Percentiles rank a stretch among this genome's conserved stretches.
phyloP scores from a whole-genome alignment of 1,139 yeast genomes.

The Blastobotrys arbuscula region DNA sequence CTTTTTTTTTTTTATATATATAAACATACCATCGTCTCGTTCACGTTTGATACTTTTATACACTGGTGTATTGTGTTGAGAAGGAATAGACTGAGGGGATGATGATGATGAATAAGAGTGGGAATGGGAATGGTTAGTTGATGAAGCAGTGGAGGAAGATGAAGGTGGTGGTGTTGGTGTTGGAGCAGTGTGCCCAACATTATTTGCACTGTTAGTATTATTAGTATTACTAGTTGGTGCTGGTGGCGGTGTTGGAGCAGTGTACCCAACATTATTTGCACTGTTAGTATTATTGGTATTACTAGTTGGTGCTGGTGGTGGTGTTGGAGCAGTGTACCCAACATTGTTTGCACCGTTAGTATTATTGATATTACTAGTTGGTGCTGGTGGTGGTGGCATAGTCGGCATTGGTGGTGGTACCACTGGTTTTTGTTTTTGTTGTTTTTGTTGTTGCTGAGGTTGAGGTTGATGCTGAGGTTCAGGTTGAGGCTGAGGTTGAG shows the following conservation, averaged over 20 bases:
- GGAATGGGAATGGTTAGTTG: neutral
- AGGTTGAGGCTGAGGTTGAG: conserved; percentile 15
- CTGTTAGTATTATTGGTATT: neutral
- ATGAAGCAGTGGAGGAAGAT: neutral
- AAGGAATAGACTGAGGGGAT: conserved; percentile 2
- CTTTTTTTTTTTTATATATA: neutral
- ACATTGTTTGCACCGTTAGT: too few species aligned
- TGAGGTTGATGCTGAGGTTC: conserved; percentile 13
- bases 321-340: neutral
- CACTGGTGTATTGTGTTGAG: neutral
- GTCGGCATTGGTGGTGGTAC: conserved; percentile 10
- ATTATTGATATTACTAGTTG: neutral
- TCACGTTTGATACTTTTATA: conserved; percentile 4
- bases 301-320: neutral
- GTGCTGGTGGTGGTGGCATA: neutral
- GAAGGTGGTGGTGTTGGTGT: conserved; percentile 4
- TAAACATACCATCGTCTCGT: conserved; percentile 5
- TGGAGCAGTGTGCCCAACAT: neutral
- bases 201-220: too few species aligned
- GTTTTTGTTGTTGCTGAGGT: conserved; percentile 8
- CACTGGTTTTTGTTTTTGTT: neutral
- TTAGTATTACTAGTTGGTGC: neutral
- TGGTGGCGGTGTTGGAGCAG: neutral
- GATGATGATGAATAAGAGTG: neutral
- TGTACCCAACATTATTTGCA: neutral